These are phyloP conservation scores for Paradendryphiella salina DNA, from an alignment of 2,329 filamentous ascomycete species.

Conservation along the genomic window DNA sequence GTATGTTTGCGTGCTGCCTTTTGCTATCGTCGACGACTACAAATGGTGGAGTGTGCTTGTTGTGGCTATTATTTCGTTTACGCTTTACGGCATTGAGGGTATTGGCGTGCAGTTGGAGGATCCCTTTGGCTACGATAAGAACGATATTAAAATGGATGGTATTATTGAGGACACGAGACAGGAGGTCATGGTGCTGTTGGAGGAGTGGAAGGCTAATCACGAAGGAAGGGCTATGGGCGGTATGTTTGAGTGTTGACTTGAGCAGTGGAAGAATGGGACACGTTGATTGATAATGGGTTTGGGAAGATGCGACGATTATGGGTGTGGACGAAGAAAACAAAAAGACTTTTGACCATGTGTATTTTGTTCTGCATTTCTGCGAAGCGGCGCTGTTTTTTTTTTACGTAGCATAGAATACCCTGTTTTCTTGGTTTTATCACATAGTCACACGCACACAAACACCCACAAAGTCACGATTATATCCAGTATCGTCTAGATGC, in stretches of 20 bases:
- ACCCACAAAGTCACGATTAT: no score
- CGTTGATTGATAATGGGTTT: no score
- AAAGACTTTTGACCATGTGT: no score
- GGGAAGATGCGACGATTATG: no score
- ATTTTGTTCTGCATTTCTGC: no score
- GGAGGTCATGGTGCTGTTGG: slow-evolving; percentile 61
- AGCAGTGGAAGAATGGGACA: no score
- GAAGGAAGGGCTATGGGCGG: slow-evolving; percentile 37
- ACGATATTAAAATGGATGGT: slow-evolving; percentile 70
- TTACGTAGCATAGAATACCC: no score
- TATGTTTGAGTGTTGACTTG: slow-evolving; percentile 36
- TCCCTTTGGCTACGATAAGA: slow-evolving; percentile 67
- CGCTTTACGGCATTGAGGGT: slow-evolving; percentile 66
- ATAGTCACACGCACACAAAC: no score
- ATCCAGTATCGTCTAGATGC: no score
- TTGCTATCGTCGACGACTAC: slow-evolving; percentile 65
- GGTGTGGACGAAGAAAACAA: no score
- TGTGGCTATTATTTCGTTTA: slow-evolving; percentile 64
- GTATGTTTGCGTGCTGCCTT: slow-evolving; percentile 63
- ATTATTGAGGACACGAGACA: slow-evolving; percentile 63
- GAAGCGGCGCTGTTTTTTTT: no score
- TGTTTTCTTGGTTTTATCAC: no score
- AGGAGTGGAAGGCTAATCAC: slow-evolving; percentile 58
- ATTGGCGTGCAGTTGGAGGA: slow-evolving; percentile 67
- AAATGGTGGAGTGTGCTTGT: slow-evolving; percentile 65